These are phyloP conservation scores for Tolypocladium endophyticum DNA, from an alignment of 2,329 filamentous ascomycete species.

Conservation along the genomic window DNA sequence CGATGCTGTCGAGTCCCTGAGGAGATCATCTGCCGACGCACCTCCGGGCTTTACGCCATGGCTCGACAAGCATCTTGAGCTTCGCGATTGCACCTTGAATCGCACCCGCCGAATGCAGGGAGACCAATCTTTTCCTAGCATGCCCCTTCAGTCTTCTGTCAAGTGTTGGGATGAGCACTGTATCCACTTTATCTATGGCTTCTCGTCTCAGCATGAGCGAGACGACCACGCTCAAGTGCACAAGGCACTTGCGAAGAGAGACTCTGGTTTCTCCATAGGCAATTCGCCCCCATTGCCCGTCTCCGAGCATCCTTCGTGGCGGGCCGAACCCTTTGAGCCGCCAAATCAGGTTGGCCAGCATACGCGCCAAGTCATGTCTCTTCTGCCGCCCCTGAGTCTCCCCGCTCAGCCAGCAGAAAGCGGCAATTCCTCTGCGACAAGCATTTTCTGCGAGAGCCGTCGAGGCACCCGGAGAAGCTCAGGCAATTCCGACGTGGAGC, in stretches of 20 bases:
- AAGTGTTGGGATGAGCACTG: constrained; percentile 47
- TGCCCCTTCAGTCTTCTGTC: constrained; percentile 21
- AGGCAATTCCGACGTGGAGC: constrained; percentile 37
- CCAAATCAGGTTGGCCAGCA: neutral
- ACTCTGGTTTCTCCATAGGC: constrained; percentile 31
- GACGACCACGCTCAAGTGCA: constrained; percentile 41
- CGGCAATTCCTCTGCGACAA: constrained; percentile 6
- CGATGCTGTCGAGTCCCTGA: constrained; percentile 20
- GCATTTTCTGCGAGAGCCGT: constrained; percentile 29
- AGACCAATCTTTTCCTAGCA: neutral
- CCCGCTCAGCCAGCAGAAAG: constrained; percentile 4
- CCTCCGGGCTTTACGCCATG: constrained; percentile 39
- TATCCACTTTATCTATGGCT: constrained; percentile 48
- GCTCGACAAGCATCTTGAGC: constrained; percentile 40
- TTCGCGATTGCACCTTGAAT: constrained; percentile 36
- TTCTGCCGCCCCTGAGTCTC: constrained; percentile 6
- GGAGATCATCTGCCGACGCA: constrained; percentile 17
- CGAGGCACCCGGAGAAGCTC: constrained; percentile 25
- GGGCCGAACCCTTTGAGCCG: neutral
- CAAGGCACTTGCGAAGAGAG: constrained; percentile 25
- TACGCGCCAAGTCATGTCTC: neutral
- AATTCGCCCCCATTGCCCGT: constrained; percentile 5
- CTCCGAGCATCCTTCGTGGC: constrained; percentile 1
- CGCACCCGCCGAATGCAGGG: constrained; percentile 5
- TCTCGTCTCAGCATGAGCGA: constrained; percentile 37